These are phyloP conservation scores for Lactarius sp. DNA, from an alignment of 768 basidiomycete species.

Conservation along the genomic window DNA sequence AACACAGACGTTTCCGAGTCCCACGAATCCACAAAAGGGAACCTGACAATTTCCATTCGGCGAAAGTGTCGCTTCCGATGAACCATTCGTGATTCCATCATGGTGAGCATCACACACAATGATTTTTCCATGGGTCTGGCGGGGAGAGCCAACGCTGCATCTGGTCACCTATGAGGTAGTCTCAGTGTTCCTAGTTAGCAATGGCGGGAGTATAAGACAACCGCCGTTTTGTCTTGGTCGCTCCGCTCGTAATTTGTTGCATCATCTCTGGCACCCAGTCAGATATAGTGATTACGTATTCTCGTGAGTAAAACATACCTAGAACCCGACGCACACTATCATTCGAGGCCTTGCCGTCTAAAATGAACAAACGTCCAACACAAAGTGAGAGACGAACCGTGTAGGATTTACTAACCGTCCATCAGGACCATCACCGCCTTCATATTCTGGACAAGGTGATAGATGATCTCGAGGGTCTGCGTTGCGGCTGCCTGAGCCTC, in stretches of 20 bases:
- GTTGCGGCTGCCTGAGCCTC: neutral
- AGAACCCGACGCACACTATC: neutral
- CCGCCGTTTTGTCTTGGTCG: neutral
- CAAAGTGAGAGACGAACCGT: neutral
- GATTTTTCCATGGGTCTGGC: slow-evolving; percentile 5
- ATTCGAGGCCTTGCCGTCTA: neutral
- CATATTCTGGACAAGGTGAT: neutral
- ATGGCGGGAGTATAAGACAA: neutral
- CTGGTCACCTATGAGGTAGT: neutral
- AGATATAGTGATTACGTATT: neutral
- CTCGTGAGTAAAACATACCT: too few species aligned
- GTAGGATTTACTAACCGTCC: neutral
- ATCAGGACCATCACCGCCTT: slow-evolving; percentile 6
- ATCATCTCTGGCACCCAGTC: neutral
- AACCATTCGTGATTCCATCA: neutral
- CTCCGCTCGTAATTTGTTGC: neutral
- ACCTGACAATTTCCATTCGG: neutral
- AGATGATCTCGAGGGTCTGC: neutral
- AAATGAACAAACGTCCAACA: neutral
- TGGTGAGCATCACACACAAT: neutral
- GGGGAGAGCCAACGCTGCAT: slow-evolving; percentile 8
- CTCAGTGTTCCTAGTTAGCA: neutral
- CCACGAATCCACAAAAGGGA: slow-evolving; percentile 7
- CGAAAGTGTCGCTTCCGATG: neutral
- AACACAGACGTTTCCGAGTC: slow-evolving; percentile 9